Conservation (phyloP, 2,329 filamentous ascomycete species). For the Cadophora malorum region DNA sequence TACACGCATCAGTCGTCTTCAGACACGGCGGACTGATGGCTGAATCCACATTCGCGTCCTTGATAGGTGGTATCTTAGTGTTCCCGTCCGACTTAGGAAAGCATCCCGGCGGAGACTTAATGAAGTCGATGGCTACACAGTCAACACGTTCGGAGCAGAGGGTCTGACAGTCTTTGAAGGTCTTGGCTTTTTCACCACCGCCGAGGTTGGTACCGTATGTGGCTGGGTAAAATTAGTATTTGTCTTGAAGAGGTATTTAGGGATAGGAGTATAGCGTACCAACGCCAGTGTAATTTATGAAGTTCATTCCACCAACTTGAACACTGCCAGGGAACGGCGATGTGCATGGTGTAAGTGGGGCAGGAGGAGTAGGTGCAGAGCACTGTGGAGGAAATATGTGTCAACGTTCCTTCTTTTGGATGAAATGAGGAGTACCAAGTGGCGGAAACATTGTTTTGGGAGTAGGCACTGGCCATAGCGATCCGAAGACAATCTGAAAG, state of each 20-base stretch:
- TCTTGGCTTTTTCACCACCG: constrained; percentile 9
- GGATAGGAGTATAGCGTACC: not conserved
- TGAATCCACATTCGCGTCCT: too few relatives aligned
- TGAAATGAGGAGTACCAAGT: too few relatives aligned
- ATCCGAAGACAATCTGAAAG: too few relatives aligned
- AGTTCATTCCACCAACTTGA: constrained; percentile 13
- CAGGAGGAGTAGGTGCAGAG: constrained; percentile 2
- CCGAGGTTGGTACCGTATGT: constrained; percentile 13
- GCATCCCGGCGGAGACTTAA: too few relatives aligned
- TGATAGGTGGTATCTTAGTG: too few relatives aligned
- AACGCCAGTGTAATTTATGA: constrained; percentile 5
- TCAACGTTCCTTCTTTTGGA: too few relatives aligned
- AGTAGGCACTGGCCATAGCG: too few relatives aligned
- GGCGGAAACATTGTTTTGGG: too few relatives aligned
- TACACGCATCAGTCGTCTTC: too few relatives aligned
- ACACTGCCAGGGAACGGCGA: constrained; percentile 15
- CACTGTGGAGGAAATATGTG: too few relatives aligned
- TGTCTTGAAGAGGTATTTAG: not conserved
- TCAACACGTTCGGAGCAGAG: constrained; percentile 11
- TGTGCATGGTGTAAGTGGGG: constrained; percentile 11
- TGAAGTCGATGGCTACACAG: constrained; percentile 1
- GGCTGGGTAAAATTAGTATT: not conserved
- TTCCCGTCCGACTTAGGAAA: too few relatives aligned
- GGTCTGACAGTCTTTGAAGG: constrained; percentile 6
- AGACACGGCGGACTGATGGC: too few relatives aligned